Base-by-base conservation (phyloP, 805 yeast species). In the Zygotorulaspora florentina region DNA sequence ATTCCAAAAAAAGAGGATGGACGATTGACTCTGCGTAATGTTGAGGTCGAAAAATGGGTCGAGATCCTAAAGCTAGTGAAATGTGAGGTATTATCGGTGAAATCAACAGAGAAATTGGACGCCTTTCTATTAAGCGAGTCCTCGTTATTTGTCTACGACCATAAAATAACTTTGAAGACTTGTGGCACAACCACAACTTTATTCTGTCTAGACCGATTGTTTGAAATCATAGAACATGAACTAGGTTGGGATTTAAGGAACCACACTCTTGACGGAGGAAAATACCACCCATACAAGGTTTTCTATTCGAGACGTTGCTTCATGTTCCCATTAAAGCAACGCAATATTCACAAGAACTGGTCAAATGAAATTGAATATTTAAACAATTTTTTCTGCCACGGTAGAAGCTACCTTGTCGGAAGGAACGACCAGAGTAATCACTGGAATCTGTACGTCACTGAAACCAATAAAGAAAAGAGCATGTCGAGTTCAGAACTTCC, bases 181-280 rank as follows among this genome's bases (percentile, higher is more conserved):
- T 91, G 99, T 65, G 99, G 99, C 7, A 90, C 97, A 3, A 91
- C 98, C 1, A 88, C 96, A 1, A 84, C 96, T 1, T 73, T 91
- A 46, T 77, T 80, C 18, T 91, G 96, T 54, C 66, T 91, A 23
- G 80, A 79, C 23, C 74, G 77, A 41, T 67, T 91, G 41, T 77
- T 86, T 50, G 77, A 77, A 39, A 58, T 77, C 28, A 75, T 80
- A 3, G 55, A 64, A 13, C 49, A 61, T 4, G 70, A 71, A 45
- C 65, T 77, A 35, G 61, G 62, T 49, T 68, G 80, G 79, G 43
- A 70, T 45, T 62, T 72, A 54, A 48, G 31, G 40, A 43, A 39
- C 20, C 36, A 37, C 20, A 53, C 26, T n/a, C 47, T 17, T 27
- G 55, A 45, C 16, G 46, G 45, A 0, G 46, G 45, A 17, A 44